Percentiles rank a stretch among this genome's conserved stretches.
These are phyloP conservation scores for Claviceps sorghi DNA, from an alignment of 2,329 filamentous ascomycete species.

Conservation along the genomic window DNA sequence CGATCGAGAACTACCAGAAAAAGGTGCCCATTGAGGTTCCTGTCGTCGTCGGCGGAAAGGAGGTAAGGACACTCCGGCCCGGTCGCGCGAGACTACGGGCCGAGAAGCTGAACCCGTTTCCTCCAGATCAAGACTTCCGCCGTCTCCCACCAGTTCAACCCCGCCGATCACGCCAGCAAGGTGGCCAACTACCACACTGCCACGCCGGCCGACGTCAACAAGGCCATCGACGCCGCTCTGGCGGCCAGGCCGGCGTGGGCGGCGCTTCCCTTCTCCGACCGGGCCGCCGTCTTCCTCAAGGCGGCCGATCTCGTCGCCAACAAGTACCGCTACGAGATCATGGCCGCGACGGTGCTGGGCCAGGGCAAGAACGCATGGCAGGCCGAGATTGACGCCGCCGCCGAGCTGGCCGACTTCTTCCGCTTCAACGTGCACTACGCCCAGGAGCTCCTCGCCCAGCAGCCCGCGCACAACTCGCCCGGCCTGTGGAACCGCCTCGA, in stretches of 20 bases:
- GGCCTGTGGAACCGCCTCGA: slow-evolving; percentile 89
- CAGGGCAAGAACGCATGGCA: slow-evolving; percentile 99
- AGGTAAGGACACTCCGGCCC: slow-evolving; percentile 33
- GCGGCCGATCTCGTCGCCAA: slow-evolving; percentile 78
- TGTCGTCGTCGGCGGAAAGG: slow-evolving; percentile 67
- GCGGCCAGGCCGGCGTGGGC: slow-evolving; percentile 82
- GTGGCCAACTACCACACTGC: slow-evolving; percentile 81
- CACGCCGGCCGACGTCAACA: slow-evolving; percentile 56
- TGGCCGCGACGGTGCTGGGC: slow-evolving; percentile 90
- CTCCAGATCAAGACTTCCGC: slow-evolving; percentile 50
- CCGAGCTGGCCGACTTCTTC: slow-evolving; percentile 84
- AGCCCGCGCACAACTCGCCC: slow-evolving; percentile 68
- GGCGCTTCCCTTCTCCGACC: slow-evolving; percentile 71
- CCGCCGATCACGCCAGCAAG: slow-evolving; percentile 59
- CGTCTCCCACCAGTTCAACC: slow-evolving; percentile 62
- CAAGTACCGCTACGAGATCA: slow-evolving; percentile 93
- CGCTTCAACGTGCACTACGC: slow-evolving; percentile 91
- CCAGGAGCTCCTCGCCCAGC: slow-evolving; percentile 75
- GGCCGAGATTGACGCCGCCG: slow-evolving; percentile 93
- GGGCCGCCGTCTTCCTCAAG: slow-evolving; percentile 88
- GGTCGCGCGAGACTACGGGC: too few species aligned
- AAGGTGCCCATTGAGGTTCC: slow-evolving; percentile 64
- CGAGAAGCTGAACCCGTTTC: too few species aligned
- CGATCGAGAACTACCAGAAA: slow-evolving; percentile 54
- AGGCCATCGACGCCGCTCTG: slow-evolving; percentile 71